These are phyloP conservation scores for Eimeria praecox DNA, from an alignment of 169 alveolate species.

Conservation along the genomic window DNA sequence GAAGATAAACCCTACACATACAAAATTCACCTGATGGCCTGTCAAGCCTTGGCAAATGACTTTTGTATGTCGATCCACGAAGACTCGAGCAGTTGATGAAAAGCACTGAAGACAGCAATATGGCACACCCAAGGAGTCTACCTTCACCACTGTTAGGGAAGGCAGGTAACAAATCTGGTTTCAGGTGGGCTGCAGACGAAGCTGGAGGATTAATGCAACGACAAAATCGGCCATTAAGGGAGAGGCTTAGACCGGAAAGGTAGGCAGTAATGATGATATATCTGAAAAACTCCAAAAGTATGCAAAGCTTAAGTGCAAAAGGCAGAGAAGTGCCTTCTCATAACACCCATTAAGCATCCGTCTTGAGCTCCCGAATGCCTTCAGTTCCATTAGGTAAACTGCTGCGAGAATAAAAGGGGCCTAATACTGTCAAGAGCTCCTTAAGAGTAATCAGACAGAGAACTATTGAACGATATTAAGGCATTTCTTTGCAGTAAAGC, in stretches of 20 bases:
- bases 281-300: too few relatives aligned
- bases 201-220: too few relatives aligned
- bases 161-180: not conserved
- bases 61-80: constrained; percentile 94
- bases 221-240: too few relatives aligned
- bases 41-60: constrained; percentile 96
- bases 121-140: not conserved
- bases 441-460: not conserved
- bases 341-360: not conserved
- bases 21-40: constrained; percentile 92
- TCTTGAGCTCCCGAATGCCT: not conserved
- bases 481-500: not conserved
- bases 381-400: not conserved
- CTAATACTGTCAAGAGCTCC: not conserved
- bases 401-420: not conserved
- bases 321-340: not conserved
- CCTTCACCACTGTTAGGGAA: not conserved
- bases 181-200: not conserved
- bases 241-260: too few relatives aligned
- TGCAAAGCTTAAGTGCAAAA: not conserved
- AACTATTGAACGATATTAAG: not conserved
- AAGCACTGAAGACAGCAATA: constrained; percentile 50
- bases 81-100: constrained; percentile 90
- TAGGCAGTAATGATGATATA: too few relatives aligned
- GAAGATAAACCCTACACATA: not conserved